Evolutionary conservation across 768 basidiomycete genomes (phyloP).

Genomic region (Russula ochroleuca): DNA sequence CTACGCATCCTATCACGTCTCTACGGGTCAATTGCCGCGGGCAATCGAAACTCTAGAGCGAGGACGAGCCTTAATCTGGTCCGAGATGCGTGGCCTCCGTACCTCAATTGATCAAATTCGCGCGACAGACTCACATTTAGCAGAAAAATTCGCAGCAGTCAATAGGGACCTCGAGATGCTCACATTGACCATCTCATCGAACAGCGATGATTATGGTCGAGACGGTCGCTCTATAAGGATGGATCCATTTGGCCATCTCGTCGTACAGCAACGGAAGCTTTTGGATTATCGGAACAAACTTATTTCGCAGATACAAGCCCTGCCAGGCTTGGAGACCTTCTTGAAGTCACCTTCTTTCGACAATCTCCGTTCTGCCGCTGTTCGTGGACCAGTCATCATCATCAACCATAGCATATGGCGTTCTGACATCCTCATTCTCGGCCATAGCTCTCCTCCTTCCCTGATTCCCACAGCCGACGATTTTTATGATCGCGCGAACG

Average conservation of each 20-base stretch:
- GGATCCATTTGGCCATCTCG: conserved; percentile 32
- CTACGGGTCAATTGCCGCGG: not conserved
- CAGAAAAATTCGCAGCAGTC: not conserved
- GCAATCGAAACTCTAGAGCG: not conserved
- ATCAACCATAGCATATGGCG: conserved; percentile 4
- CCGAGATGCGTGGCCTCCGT: conserved; percentile 7
- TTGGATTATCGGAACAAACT: not conserved
- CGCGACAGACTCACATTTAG: not conserved
- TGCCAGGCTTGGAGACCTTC: not conserved
- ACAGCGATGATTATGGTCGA: too few species aligned
- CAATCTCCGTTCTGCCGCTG: not conserved
- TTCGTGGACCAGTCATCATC: not conserved
- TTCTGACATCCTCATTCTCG: not conserved
- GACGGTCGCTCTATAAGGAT: not conserved
- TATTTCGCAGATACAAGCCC: not conserved
- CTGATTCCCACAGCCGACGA: conserved; percentile 51
- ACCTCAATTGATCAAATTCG: conserved; percentile 1
- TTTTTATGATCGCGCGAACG: conserved; percentile 33
- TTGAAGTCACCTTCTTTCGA: not conserved
- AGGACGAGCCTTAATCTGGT: conserved; percentile 1
- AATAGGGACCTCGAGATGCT: not conserved
- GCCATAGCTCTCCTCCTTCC: not conserved
- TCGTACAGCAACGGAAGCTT: not conserved
- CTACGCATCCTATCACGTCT: conserved; percentile 1
- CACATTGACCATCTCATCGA: not conserved